phyloP scores from a whole-genome alignment of 306 rosid species.

The Betula pendula region DNA sequence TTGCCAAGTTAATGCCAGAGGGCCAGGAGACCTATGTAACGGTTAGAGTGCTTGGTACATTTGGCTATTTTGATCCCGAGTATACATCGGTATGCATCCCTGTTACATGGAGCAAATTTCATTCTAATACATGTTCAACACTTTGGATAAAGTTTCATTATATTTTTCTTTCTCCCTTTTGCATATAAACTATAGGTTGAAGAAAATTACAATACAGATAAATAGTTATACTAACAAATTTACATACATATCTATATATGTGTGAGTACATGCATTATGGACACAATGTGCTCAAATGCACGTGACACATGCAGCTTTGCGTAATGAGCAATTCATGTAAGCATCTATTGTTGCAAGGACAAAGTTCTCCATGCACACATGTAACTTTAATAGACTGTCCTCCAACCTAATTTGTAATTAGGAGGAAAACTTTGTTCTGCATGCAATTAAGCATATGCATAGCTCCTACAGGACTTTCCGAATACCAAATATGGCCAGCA shows the following conservation, averaged over 20 bases:
- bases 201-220: neutral
- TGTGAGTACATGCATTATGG: neutral
- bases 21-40: slow-evolving; percentile 79
- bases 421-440: too few species aligned
- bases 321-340: neutral
- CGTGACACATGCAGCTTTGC: neutral
- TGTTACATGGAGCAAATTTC: neutral
- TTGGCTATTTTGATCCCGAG: slow-evolving; percentile 94
- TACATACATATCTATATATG: too few species aligned
- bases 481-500: neutral
- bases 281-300: neutral
- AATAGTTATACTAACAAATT: too few species aligned
- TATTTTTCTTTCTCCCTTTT: neutral
- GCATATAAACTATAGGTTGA: neutral
- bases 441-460: neutral
- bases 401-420: too few species aligned
- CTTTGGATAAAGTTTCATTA: neutral
- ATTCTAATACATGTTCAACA: neutral
- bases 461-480: neutral
- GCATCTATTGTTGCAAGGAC: neutral
- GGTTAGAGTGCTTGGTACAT: slow-evolving; percentile 88
- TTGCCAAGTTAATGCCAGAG: slow-evolving; percentile 95
- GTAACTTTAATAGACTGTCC: too few species aligned
- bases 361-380: too few species aligned
- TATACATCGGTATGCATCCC: slow-evolving; percentile 75